phyloP scores from a whole-genome alignment of 2,329 filamentous ascomycete species.

The Arthrobotrys megalospora region DNA sequence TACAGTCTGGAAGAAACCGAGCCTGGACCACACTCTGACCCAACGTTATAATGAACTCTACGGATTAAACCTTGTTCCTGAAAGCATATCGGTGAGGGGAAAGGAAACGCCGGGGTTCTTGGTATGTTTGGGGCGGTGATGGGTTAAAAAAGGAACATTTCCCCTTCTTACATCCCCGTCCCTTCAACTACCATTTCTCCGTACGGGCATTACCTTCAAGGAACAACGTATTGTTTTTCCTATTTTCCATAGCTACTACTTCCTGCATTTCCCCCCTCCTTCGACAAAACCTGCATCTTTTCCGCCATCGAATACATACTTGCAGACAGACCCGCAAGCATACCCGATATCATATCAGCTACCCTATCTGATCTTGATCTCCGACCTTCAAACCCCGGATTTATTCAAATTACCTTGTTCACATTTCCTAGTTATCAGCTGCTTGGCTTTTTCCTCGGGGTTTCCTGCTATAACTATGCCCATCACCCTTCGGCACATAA shows the following conservation, averaged over 20 bases:
- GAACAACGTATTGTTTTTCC: background rate
- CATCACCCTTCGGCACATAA: slow-evolving; percentile 61
- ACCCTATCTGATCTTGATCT: slow-evolving; percentile 1
- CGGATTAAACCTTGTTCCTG: slow-evolving; percentile 41
- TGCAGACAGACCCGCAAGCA: slow-evolving; percentile 26
- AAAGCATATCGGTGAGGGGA: slow-evolving; percentile 7
- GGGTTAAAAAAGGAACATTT: slow-evolving; percentile 56
- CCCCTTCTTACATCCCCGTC: slow-evolving; percentile 47
- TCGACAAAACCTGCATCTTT: slow-evolving; percentile 57
- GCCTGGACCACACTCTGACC: slow-evolving; percentile 35
- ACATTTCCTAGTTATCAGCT: background rate
- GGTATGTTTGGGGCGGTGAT: slow-evolving; percentile 7
- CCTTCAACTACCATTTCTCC: slow-evolving; percentile 3
- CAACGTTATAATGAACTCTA: slow-evolving; percentile 24
- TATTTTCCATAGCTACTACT: background rate
- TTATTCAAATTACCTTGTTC: slow-evolving; percentile 27
- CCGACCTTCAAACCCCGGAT: slow-evolving; percentile 1
- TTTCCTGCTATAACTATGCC: slow-evolving; percentile 53
- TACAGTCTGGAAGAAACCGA: slow-evolving; percentile 35
- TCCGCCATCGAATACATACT: slow-evolving; percentile 3
- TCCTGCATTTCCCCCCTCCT: background rate
- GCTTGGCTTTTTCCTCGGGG: background rate
- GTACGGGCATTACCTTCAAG: slow-evolving; percentile 20
- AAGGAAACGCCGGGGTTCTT: background rate
- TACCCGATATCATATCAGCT: slow-evolving; percentile 27